phyloP scores from a whole-genome alignment of 1,284 basidiomycete genomes.

The Lentinula novae-zelandiae region DNA sequence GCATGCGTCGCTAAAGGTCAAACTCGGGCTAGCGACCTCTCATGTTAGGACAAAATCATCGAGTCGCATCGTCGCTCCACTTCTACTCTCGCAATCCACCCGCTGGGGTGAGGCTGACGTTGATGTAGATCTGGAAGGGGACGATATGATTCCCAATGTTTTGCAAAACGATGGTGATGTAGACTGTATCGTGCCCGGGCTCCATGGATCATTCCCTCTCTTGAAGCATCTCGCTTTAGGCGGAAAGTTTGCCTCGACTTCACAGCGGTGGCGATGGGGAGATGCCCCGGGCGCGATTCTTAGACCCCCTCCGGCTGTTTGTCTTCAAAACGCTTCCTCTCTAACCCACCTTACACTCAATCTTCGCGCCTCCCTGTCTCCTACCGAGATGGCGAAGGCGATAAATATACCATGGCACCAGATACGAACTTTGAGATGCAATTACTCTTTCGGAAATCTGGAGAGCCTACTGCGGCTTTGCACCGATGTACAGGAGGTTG shows the following conservation, averaged over 20 bases:
- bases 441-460: constrained; percentile 1
- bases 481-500: background rate
- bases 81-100: background rate
- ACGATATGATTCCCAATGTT: background rate
- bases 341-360: background rate
- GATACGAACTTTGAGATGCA: background rate
- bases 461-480: constrained; percentile 1
- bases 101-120: background rate
- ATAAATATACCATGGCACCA: constrained; percentile 2
- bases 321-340: background rate
- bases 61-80: background rate
- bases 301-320: background rate
- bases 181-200: too few species aligned
- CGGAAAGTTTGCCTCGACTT: background rate
- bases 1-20: background rate
- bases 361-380: background rate
- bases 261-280: constrained; percentile 1
- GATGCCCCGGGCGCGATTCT: background rate
- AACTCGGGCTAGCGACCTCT: background rate
- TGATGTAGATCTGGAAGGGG: background rate
- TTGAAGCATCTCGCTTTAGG: background rate
- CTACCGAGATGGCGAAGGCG: background rate
- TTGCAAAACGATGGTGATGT: background rate
- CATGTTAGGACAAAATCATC: background rate
- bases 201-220: background rate